Percentiles rank a stretch among this genome's conserved stretches.
Conservation (phyloP, 495 filamentous ascomycete genomes). For the Trichoderma virens region DNA sequence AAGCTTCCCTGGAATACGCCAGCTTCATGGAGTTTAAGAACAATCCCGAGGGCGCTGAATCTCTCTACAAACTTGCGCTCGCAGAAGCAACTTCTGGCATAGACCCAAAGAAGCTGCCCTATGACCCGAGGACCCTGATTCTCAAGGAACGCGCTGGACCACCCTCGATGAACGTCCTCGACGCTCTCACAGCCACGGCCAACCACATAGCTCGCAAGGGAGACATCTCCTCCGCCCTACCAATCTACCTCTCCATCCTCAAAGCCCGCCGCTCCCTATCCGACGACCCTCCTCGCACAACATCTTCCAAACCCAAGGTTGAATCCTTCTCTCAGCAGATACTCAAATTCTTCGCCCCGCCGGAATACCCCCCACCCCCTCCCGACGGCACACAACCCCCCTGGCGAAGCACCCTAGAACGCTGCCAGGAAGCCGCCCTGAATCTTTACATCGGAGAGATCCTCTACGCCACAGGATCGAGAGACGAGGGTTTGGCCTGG, state of each 20-base stretch:
- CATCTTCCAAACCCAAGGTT: conserved; percentile 11
- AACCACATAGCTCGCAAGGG: conserved; percentile 63
- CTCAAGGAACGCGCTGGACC: conserved; percentile 43
- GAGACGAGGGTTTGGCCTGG: conserved; percentile 70
- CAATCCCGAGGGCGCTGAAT: conserved; percentile 48
- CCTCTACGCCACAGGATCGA: conserved; percentile 52
- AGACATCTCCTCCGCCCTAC: conserved; percentile 57
- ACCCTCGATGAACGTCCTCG: conserved; percentile 65
- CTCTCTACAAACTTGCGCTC: conserved; percentile 65
- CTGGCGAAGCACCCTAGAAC: conserved; percentile 47
- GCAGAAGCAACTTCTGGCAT: conserved; percentile 51
- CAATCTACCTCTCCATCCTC: conserved; percentile 80
- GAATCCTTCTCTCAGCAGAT: conserved; percentile 22
- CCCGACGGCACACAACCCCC: conserved; percentile 59
- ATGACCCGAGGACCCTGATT: conserved; percentile 54
- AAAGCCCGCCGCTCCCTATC: conserved; percentile 53
- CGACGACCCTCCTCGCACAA: conserved; percentile 12
- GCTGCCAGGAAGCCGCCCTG: conserved; percentile 76
- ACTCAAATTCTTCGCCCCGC: conserved; percentile 37
- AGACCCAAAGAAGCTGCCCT: conserved; percentile 32
- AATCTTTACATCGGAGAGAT: conserved; percentile 94
- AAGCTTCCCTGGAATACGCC: conserved; percentile 72
- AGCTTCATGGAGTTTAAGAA: conserved; percentile 77
- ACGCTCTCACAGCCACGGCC: conserved; percentile 66
- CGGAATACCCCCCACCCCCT: conserved; percentile 56